phyloP scores from a whole-genome alignment of 768 basidiomycete species.

The Boletellus ananas region DNA sequence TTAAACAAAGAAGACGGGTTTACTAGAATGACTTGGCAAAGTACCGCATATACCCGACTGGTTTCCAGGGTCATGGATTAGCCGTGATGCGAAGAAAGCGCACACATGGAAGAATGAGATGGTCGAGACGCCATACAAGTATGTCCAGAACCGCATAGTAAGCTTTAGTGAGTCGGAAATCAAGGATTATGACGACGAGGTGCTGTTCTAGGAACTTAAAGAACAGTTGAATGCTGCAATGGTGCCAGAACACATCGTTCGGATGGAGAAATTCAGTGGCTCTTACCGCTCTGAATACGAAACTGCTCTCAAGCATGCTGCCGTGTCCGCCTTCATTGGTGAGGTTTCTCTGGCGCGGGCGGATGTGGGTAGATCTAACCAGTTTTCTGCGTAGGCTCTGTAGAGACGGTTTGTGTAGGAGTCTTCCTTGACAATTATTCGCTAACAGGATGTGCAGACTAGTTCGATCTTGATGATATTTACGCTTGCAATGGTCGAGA shows the following conservation, averaged over 20 bases:
- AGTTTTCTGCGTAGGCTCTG: not conserved
- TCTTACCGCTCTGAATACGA: slow-evolving; percentile 1
- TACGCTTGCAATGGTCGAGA: not conserved
- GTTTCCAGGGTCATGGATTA: slow-evolving; percentile 39
- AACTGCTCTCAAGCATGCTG: slow-evolving; percentile 4
- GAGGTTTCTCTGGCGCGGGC: not conserved
- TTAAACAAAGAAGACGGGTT: not conserved
- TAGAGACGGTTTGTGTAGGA: not conserved
- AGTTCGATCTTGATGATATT: not conserved
- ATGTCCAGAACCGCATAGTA: slow-evolving; percentile 29
- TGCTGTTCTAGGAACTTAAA: not conserved
- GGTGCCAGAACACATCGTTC: slow-evolving; percentile 14
- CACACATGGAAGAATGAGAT: not conserved
- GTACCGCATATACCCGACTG: slow-evolving; percentile 25
- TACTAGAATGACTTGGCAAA: not conserved
- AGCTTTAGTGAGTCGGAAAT: not conserved
- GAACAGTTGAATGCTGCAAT: not conserved
- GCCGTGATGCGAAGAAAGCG: slow-evolving; percentile 26
- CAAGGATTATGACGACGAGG: not conserved
- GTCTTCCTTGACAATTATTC: too few species aligned
- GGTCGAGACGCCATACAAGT: slow-evolving; percentile 24
- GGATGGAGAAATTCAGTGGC: slow-evolving; percentile 12
- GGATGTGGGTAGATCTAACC: not conserved
- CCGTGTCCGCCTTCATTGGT: slow-evolving; percentile 12
- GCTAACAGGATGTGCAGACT: not conserved